Base-by-base conservation (phyloP, 2,329 filamentous ascomycete species). In the Aureobasidium sp. region DNA sequence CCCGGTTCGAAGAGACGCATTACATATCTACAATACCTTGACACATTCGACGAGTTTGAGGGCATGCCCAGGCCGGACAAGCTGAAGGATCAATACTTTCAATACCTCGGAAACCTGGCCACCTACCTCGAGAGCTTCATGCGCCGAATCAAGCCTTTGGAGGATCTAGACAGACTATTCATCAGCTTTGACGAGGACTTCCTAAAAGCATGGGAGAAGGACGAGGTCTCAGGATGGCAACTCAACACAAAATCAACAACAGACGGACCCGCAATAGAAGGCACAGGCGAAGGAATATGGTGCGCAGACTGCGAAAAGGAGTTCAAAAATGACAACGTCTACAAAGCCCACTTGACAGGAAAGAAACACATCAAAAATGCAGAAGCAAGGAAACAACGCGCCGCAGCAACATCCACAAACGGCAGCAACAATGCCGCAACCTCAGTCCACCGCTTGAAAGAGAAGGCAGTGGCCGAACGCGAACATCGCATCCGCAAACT, bases 281-380 rank as follows among this genome's bases (percentile, higher is more conserved):
- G 82, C 70, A 70, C 79, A 69, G 81, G 81, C 0, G 87, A 91
- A 58, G 90, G 88, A 0, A 82, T 91, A 16, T 97, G 90, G 89
- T 99, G 94, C 70, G 81, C 87, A 6, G 91, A 92, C 65, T 99
- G 94, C 73, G 88, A 94, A 71, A 97, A 92, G 76, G 90, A 93
- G 63, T 99, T 97, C 77, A 91, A 90, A 70, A 97, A 97, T 69
- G 86, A 94, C 66, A 96, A 96, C 64, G 91, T 97, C 51, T 96
- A 96, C 79, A 92, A 91, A 68, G 86, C 85, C 41, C 94, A 99
- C 73, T 76, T 99, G 64, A 88, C 79, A 0, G 93, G 93, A 45
- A 93, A 96, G 76, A 99, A 97, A 73, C 94, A 99, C 73, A 84
- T 93, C 73, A 90, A 91, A 68, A 90, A 89, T 0, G 90, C 88